These are phyloP conservation scores for Diospyros kaki DNA, from an alignment of 148 eudicot genomes.

Conservation along the genomic window DNA sequence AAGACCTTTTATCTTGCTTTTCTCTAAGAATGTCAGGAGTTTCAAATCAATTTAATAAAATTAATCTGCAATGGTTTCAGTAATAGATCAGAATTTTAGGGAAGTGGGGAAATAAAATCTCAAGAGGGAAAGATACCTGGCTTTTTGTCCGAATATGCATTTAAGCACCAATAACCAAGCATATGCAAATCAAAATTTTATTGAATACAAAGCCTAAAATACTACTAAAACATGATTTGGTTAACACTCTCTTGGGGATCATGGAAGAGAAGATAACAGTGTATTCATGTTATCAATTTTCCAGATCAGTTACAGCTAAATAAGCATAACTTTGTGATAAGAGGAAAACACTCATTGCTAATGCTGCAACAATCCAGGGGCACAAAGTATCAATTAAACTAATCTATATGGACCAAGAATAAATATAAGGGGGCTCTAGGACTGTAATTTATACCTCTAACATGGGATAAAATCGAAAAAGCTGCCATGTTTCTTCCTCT, in stretches of 20 bases:
- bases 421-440: not conserved
- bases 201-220: not conserved
- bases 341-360: not conserved
- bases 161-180: not conserved
- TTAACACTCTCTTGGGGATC: not conserved
- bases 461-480: slow-evolving; percentile 86
- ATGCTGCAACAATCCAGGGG: not conserved
- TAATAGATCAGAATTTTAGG: not conserved
- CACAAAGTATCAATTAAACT: not conserved
- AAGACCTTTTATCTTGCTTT: not conserved
- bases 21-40: not conserved
- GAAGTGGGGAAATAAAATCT: not conserved
- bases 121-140: not conserved
- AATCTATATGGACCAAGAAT: not conserved
- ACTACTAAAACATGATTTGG: not conserved
- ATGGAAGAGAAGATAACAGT: not conserved
- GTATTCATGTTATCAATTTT: not conserved
- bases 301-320: not conserved
- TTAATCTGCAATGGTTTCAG: not conserved
- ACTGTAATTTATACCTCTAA: slow-evolving; percentile 57
- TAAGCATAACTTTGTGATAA: not conserved
- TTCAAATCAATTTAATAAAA: not conserved
- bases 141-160: not conserved
- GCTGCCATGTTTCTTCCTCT: slow-evolving; percentile 92
- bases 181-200: not conserved